A percentile compares a stretch with the other conserved stretches of the same genome.
Conservation (phyloP, 805 yeast species). For the Candida patagonica region DNA sequence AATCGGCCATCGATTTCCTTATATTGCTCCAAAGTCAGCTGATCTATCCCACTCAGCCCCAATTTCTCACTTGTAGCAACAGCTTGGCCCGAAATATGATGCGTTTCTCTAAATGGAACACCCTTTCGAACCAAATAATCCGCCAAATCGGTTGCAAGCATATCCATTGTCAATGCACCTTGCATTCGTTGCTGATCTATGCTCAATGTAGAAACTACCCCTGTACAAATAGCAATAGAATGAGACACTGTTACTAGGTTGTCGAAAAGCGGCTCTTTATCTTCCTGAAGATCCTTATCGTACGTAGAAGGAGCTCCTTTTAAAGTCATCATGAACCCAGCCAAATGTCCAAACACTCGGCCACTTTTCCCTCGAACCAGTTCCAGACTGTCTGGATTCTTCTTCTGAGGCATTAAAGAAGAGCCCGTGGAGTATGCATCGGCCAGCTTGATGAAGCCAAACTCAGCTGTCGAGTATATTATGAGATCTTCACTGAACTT, state of each 20-base stretch:
- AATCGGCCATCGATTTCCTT: constrained; percentile 73
- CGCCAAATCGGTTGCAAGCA: constrained; percentile 98
- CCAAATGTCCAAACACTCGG: constrained; percentile 87
- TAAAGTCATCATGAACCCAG: constrained; percentile 93
- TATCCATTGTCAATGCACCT: constrained; percentile 91
- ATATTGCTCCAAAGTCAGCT: constrained; percentile 69
- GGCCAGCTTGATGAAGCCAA: constrained; percentile 85
- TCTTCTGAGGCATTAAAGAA: constrained; percentile 98
- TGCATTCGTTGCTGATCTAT: constrained; percentile 72
- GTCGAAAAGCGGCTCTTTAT: constrained; percentile 97
- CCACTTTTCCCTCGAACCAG: constrained; percentile 95
- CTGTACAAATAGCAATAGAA: constrained; percentile 89
- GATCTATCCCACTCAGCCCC: constrained; percentile 74
- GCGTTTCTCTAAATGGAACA: constrained; percentile 98
- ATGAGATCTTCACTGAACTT: constrained; percentile 91
- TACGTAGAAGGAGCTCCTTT: constrained; percentile 98
- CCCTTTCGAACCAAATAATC: constrained; percentile 96
- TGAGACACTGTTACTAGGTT: constrained; percentile 84
- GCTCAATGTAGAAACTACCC: constrained; percentile 80
- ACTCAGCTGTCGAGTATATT: constrained; percentile 94
- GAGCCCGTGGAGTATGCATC: constrained; percentile 99
- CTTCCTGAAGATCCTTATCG: constrained; percentile 98
- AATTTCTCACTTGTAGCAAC: constrained; percentile 82
- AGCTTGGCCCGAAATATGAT: constrained; percentile 97
- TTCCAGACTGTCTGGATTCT: constrained; percentile 95